These are phyloP conservation scores for Brassica rapa DNA, from an alignment of 345 rosid genomes.

Conservation along the genomic window DNA sequence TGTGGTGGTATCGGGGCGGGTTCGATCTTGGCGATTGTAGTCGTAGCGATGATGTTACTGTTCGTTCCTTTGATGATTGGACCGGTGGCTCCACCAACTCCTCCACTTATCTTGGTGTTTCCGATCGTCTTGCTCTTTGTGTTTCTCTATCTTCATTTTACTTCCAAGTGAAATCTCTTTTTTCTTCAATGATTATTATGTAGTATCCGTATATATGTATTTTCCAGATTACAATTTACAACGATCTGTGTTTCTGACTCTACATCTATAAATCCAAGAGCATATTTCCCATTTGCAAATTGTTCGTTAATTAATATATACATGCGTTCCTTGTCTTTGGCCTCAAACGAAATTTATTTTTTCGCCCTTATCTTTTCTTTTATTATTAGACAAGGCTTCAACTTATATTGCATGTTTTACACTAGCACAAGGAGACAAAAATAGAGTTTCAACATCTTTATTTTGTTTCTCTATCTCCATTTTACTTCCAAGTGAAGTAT, in stretches of 20 bases:
- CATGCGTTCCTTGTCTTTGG: neutral
- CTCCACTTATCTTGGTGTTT: slow-evolving; percentile 15
- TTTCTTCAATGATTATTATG: neutral
- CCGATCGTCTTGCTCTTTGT: slow-evolving; percentile 27
- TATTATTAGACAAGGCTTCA: neutral
- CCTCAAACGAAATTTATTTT: neutral
- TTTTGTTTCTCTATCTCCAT: neutral
- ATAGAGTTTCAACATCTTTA: neutral
- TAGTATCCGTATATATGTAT: neutral
- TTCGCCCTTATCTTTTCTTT: neutral
- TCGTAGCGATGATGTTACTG: slow-evolving; percentile 15
- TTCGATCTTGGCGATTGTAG: slow-evolving; percentile 21
- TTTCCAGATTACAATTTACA: neutral
- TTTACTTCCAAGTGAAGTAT: neutral
- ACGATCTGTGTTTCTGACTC: neutral
- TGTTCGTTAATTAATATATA: neutral
- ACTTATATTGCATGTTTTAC: neutral
- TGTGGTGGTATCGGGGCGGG: slow-evolving; percentile 17
- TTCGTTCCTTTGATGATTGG: slow-evolving; percentile 40
- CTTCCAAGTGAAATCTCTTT: slow-evolving; percentile 21
- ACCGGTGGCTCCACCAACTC: slow-evolving; percentile 34
- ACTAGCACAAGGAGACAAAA: slow-evolving; percentile 2
- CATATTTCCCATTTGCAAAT: neutral
- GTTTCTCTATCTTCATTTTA: slow-evolving; percentile 34
- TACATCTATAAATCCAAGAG: neutral